Base-by-base conservation (phyloP, 2,329 filamentous ascomycete species). In the Aspergillus niger region DNA sequence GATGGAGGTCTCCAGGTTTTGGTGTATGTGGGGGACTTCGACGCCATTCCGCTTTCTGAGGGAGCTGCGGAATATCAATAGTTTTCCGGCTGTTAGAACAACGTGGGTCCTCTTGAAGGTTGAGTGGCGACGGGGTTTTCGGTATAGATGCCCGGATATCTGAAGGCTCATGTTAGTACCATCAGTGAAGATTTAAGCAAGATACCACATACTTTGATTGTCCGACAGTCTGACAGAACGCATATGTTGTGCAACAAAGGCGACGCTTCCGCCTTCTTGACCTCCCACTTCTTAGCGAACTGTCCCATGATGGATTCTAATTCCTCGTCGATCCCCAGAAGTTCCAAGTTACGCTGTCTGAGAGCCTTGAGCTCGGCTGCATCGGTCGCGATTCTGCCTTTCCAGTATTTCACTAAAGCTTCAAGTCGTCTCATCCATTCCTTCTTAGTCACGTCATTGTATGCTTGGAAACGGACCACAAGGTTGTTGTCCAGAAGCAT, bases 251-350 rank as follows among this genome's bases (percentile, higher is more conserved):
- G 89, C n/a, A 89, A 74, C 41, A 84, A 76, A 1, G 87, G 83
- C 1, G 83, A 87, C n/a, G 87, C 85, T 65, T 83, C 83, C 1
- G 86, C 84, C 63, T 86, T 82, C 15, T 80, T 84, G 22, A 89
- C 86, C 70, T 90, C 87, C 87, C 87, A 90, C 67, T 89, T 89
- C 64, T 81, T 79, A 0, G 86, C 86, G 68, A 86, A 89, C 67
- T 89, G 86, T 8, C 87, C 87, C n/a, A 89, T 74, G 47, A 83
- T 75, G 0, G 87, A 86, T 72, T 90, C 87, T 65, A 83, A 80
- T 65, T 86, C 84, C 69, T 90, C 87, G 68, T 89, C 86, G 59
- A 90, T 87, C 53, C 84, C 82, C 54, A 90, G 78, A 5, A 81
- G 76, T 44, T 82, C 77, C 32, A 89, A 79, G 64, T 90, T 90